These are phyloP conservation scores for Blastobotrys malaysiensis DNA, from an alignment of 1,139 yeast genomes.

Conservation along the genomic window DNA sequence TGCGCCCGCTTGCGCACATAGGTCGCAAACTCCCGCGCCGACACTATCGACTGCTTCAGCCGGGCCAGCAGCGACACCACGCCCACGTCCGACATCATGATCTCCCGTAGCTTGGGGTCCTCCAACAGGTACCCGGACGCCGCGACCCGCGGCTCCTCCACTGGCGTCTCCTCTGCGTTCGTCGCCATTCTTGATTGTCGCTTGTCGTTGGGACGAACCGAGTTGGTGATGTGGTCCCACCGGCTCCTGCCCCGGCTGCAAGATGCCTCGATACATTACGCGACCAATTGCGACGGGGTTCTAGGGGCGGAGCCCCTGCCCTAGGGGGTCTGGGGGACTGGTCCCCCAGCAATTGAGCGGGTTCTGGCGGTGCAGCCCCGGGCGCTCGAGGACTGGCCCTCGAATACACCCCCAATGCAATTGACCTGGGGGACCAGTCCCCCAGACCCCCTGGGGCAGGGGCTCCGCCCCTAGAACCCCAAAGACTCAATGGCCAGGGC, in stretches of 20 bases:
- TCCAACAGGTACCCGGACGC: slow-evolving; percentile 32
- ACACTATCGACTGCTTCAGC: slow-evolving; percentile 69
- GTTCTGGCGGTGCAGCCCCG: too few relatives aligned
- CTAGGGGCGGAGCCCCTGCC: background rate
- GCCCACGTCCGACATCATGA: slow-evolving; percentile 51
- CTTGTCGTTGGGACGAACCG: background rate
- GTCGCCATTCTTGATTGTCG: too few relatives aligned
- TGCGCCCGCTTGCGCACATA: slow-evolving; percentile 74
- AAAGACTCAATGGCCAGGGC: too few relatives aligned
- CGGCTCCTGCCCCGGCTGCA: background rate
- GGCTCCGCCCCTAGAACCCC: too few relatives aligned
- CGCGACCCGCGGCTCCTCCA: background rate
- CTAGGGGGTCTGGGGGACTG: background rate
- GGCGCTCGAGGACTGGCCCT: too few relatives aligned
- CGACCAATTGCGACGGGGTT: background rate
- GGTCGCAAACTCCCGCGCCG: slow-evolving; percentile 80
- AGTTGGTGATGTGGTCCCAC: too few relatives aligned
- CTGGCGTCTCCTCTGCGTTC: too few relatives aligned
- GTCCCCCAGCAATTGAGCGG: too few relatives aligned
- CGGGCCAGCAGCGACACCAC: slow-evolving; percentile 65
- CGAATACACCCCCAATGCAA: too few relatives aligned
- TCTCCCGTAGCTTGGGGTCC: slow-evolving; percentile 44
- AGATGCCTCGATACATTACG: too few relatives aligned
- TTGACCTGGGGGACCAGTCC: too few relatives aligned
- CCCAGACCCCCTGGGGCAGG: too few relatives aligned